Conservation (phyloP, 768 basidiomycete genomes). For the Kwoniella pini region DNA sequence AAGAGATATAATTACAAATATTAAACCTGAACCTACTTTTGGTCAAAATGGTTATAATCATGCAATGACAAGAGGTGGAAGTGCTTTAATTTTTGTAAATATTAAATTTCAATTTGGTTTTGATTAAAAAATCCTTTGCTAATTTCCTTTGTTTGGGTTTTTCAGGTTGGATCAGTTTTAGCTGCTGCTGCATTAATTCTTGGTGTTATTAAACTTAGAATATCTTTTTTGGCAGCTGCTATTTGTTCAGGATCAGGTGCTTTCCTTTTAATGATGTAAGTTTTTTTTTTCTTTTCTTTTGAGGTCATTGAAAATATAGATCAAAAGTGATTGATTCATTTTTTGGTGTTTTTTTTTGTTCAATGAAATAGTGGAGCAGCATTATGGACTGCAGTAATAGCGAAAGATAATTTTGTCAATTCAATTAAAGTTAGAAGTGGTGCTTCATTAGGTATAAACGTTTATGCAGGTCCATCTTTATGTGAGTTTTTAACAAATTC, state of each 20-base stretch:
- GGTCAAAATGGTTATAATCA: conserved; percentile 41
- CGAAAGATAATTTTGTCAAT: conserved; percentile 42
- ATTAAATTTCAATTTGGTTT: no score
- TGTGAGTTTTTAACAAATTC: conserved; percentile 35
- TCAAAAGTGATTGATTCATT: no score
- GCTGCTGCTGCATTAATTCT: conserved; percentile 42
- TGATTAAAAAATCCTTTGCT: neutral
- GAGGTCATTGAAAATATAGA: no score
- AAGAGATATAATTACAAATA: conserved; percentile 32
- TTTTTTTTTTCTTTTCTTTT: no score
- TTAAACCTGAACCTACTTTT: conserved; percentile 22
- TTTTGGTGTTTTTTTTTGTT: no score
- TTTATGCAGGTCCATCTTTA: conserved; percentile 44
- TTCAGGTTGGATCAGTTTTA: conserved; percentile 42
- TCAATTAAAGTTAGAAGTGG: conserved; percentile 37
- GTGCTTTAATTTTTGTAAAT: conserved; percentile 49
- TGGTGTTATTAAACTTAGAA: conserved; percentile 41
- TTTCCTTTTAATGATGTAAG: conserved; percentile 44
- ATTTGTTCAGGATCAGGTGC: conserved; percentile 36
- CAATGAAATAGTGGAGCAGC: conserved; percentile 39
- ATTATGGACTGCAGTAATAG: conserved; percentile 51
- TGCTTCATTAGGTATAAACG: conserved; percentile 35
- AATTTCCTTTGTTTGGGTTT: neutral
- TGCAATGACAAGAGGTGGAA: conserved; percentile 35
- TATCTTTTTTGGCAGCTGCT: conserved; percentile 48